Evolutionary conservation across 257 asterid species (phyloP), one percentile per base, ranked within the genome.

Genomic region (Agastache rugosa): DNA sequence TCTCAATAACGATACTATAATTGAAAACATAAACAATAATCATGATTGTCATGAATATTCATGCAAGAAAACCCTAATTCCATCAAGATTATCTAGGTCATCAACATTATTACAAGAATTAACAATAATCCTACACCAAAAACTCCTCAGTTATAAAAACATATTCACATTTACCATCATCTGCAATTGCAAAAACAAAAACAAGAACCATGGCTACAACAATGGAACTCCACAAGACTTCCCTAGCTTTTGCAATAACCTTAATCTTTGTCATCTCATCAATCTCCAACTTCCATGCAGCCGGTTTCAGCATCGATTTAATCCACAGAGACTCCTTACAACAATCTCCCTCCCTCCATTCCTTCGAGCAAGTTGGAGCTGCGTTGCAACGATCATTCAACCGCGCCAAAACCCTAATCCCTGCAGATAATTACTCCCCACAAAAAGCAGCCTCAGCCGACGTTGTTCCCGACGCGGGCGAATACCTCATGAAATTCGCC

Each of bases 261-360:
- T 25, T 72, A 27, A 27, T 75, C 53, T 44, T 67, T 17, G 1
- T 56, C 8, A 29, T 77, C 10, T 73, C 69, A 3, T 73, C 69
- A 3, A 17, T 72, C 17, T 12, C 75, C 8, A 69, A 20, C 37
- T 59, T 77, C 62, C 51, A 71, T 37, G 7, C 19, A 39, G 17
- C 77, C 12, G 88, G 90, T 29, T 83, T 88, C 59, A 84, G 76
- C 68, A 10, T 88, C 15, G 88, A 92, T 83, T 88, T 89, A 1
- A 82, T 89, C 9, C 96, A 87, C 44, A 70, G 91, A 75, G 89
- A 88, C 76, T 85, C 92, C 17, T 68, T 86, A 5, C 53, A 72
- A 5, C 53, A 70, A 59, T 82, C 90, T 7, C 87, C 85, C 1
- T 77, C 85, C 7, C 72, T 80, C 16, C 17, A 80, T 12, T 73